Conservation (phyloP, 495 filamentous ascomycete species). For the Apodospora peruviana region DNA sequence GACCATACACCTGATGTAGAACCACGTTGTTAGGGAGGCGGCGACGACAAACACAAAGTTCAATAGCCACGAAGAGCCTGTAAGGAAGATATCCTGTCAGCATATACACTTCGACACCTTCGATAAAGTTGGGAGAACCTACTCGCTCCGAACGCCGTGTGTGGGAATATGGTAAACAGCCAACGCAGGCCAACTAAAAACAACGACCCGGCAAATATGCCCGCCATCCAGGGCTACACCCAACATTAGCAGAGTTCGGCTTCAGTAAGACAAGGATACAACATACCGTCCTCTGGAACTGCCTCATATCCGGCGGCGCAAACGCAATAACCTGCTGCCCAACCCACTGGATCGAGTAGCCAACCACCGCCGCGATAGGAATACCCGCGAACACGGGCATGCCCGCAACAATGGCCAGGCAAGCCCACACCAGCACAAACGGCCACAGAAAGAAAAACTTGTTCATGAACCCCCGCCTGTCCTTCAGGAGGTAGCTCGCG, state of each 20-base stretch:
- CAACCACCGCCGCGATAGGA: conserved; percentile 59
- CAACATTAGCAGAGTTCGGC: too few species aligned
- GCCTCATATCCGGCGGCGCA: conserved; percentile 78
- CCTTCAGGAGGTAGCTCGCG: conserved; percentile 55
- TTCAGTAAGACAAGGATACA: conserved; percentile 14
- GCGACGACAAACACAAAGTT: conserved; percentile 69
- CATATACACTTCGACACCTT: background rate
- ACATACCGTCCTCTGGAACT: conserved; percentile 78
- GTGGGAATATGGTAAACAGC: conserved; percentile 64
- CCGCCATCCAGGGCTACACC: conserved; percentile 81
- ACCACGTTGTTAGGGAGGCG: conserved; percentile 66
- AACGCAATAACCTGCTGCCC: conserved; percentile 71
- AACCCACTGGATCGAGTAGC: conserved; percentile 71
- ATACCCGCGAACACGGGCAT: conserved; percentile 70
- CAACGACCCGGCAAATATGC: conserved; percentile 83
- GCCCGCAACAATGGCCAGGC: conserved; percentile 65
- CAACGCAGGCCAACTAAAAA: conserved; percentile 80
- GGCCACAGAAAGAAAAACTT: conserved; percentile 93
- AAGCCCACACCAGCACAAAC: conserved; percentile 63
- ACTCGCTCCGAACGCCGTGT: conserved; percentile 39
- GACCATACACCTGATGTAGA: conserved; percentile 79
- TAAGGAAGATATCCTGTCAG: conserved; percentile 10
- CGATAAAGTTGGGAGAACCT: conserved; percentile 5
- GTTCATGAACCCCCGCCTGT: conserved; percentile 66
- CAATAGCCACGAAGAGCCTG: conserved; percentile 53